Base-by-base conservation (phyloP, 257 asterid species). In the Salvia rosmarinus region DNA sequence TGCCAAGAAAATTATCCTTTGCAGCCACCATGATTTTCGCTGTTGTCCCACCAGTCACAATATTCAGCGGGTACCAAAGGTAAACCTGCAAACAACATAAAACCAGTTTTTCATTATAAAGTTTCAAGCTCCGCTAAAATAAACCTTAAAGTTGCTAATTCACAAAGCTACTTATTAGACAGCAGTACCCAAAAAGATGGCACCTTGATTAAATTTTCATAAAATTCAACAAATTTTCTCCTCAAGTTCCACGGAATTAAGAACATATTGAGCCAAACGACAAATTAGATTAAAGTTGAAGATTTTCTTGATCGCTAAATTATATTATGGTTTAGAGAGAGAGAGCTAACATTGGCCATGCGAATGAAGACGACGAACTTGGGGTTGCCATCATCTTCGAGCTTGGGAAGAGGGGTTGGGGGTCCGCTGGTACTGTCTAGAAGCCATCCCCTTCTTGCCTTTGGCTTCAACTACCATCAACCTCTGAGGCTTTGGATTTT, bases 341-440 rank as follows among this genome's bases (percentile, higher is more conserved):
- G 50, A 65, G 35, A 44, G 52, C 79, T 56, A 17, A 88, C 96
- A 69, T 85, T 86, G 6, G 96, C 98, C 98, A 91, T 91, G 64
- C 99, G 96, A 42, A 91, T 85, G 79, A 95, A 95, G 78, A 91
- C 75, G 6, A 95, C 96, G 43, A 95, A 95, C 78, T 89, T 89
- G 3, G 98, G 99, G 82, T 91, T 89, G 68, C 98, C 99, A 82
- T 95, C 99, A 64, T 95, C 99, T 78, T 95, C 99, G 72, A 95
- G 84, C 83, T 88, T 91, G 54, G 98, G 98, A 39, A 95, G 72
- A 43, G 96, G 84, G 21, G 98, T 95, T 9, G 96, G 92, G 40
- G 87, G 73, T 8, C 6, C 95, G 84, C 77, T 88, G 95, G 80
- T 44, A 95, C 42, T 85, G 96, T 44, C 87, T 80, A 4, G 89